Evolutionary conservation across 306 rosid species (phyloP).

Genomic region (Prunus campanulata): DNA sequence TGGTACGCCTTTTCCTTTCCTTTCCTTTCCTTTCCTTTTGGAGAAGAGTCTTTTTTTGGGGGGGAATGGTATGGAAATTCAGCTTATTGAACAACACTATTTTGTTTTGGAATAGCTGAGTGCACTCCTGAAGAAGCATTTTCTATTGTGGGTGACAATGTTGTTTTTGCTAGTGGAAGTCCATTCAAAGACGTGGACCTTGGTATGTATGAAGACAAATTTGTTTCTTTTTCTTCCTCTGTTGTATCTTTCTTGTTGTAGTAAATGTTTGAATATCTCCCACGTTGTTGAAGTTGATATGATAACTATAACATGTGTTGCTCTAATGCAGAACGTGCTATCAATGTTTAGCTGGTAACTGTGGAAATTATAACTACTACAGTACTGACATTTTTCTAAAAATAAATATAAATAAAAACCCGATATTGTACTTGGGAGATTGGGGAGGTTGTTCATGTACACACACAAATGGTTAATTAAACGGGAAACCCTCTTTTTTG

Average conservation of each 20-base stretch:
- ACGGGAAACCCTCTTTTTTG: not conserved
- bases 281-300: too few relatives aligned
- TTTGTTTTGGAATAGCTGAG: conserved; percentile 60
- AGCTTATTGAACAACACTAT: conserved; percentile 13
- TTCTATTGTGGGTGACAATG: conserved; percentile 82
- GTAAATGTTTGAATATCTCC: too few relatives aligned
- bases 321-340: not conserved
- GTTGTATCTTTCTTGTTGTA: not conserved
- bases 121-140: conserved; percentile 96
- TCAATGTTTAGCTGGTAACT: not conserved
- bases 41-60: too few relatives aligned
- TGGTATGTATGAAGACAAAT: conserved; percentile 47
- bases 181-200: conserved; percentile 88
- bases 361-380: too few relatives aligned
- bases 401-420: not conserved
- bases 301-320: too few relatives aligned
- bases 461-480: too few relatives aligned
- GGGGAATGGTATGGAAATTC: conserved; percentile 3
- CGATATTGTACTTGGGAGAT: too few relatives aligned
- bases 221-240: not conserved
- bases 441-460: too few relatives aligned
- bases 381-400: not conserved
- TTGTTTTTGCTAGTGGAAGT: conserved; percentile 98
- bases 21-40: not conserved
- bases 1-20: conserved; percentile 39